Evolutionary conservation across 768 basidiomycete genomes (phyloP).

Genomic region (Zangia roseola): DNA sequence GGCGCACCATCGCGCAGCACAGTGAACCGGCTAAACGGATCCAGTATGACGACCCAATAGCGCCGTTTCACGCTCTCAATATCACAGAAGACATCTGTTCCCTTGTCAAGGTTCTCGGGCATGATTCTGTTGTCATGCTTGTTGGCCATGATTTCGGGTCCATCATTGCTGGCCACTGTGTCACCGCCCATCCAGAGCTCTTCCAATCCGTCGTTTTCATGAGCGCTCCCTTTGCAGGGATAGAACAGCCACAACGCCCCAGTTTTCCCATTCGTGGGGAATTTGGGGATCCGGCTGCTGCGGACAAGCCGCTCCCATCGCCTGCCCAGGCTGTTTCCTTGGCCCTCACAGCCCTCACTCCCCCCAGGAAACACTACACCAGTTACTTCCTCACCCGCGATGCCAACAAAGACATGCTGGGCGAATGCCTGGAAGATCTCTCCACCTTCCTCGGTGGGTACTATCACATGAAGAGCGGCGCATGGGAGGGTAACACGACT

Average conservation of each 20-base stretch:
- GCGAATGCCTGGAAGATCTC: conserved; percentile 18
- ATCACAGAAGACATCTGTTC: conserved; percentile 50
- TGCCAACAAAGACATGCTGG: conserved; percentile 46
- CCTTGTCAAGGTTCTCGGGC: conserved; percentile 51
- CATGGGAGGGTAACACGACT: conserved; percentile 45
- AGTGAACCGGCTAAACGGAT: conserved; percentile 19
- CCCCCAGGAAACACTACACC: conserved; percentile 59
- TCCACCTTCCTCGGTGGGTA: conserved; percentile 24
- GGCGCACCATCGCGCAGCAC: conserved; percentile 36
- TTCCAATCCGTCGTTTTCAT: conserved; percentile 57
- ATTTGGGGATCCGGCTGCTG: conserved; percentile 3
- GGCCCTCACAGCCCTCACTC: conserved; percentile 39
- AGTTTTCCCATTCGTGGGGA: conserved; percentile 1
- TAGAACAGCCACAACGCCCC: conserved; percentile 32
- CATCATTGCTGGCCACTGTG: conserved; percentile 48
- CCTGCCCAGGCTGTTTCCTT: conserved; percentile 6
- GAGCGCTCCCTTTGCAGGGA: conserved; percentile 55
- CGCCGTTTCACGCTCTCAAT: conserved; percentile 51
- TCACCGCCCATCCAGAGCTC: conserved; percentile 54
- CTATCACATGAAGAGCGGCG: conserved; percentile 55
- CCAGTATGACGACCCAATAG: conserved; percentile 47
- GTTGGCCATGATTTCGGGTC: conserved; percentile 67
- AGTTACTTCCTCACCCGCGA: conserved; percentile 46
- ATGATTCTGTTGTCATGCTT: conserved; percentile 45
- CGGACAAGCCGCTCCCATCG: conserved; percentile 9